These are phyloP conservation scores for Papiliotrema fonsecae DNA, from an alignment of 1,284 basidiomycete genomes.

Conservation along the genomic window DNA sequence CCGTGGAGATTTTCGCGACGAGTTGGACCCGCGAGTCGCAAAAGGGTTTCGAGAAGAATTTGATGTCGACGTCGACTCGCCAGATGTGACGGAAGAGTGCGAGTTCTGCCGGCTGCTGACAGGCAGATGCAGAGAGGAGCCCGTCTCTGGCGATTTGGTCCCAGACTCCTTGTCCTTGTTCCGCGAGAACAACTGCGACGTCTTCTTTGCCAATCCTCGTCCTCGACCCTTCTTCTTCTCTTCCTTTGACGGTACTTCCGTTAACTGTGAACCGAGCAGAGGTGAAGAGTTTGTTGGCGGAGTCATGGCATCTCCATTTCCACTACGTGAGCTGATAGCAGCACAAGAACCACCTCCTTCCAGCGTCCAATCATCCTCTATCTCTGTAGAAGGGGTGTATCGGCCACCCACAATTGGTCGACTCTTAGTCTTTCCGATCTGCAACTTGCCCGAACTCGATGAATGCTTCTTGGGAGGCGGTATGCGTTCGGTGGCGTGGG, in stretches of 20 bases:
- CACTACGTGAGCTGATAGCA: not conserved
- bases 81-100: conserved; percentile 31
- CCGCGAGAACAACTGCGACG: conserved; percentile 36
- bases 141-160: conserved; percentile 4
- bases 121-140: conserved; percentile 15
- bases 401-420: conserved; percentile 15
- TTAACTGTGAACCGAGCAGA: conserved; percentile 19
- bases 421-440: conserved; percentile 20
- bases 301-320: not conserved
- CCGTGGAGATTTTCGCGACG: conserved; percentile 12
- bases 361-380: conserved; percentile 41
- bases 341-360: no score
- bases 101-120: conserved; percentile 26
- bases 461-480: conserved; percentile 15
- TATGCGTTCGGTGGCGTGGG: conserved; percentile 20
- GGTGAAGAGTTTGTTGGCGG: not conserved
- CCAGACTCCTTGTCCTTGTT: conserved; percentile 10
- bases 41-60: conserved; percentile 11
- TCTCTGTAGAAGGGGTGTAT: conserved; percentile 1
- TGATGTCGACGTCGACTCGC: conserved; percentile 18
- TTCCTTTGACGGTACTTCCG: conserved; percentile 18
- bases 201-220: conserved; percentile 40
- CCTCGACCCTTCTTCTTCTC: conserved; percentile 25
- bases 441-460: conserved; percentile 14
- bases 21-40: conserved; percentile 12